These are phyloP conservation scores for Colletotrichum limetticola DNA, from an alignment of 2,329 filamentous ascomycete genomes.

Conservation along the genomic window DNA sequence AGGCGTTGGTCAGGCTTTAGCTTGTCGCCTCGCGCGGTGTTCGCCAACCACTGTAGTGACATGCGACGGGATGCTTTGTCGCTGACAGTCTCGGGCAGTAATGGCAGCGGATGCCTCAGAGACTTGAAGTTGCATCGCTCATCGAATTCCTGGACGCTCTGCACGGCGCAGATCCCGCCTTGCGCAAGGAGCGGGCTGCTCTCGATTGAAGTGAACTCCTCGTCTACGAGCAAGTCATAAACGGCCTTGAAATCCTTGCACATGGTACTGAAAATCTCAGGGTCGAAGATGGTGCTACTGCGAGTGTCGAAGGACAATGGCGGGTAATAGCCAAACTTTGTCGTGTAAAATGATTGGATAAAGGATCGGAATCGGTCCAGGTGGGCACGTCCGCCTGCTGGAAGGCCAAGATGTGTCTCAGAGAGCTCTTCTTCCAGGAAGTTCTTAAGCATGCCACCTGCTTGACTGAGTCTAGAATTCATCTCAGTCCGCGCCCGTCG, in stretches of 20 bases:
- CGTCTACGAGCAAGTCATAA: constrained; percentile 78
- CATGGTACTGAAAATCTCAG: constrained; percentile 69
- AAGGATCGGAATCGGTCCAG: constrained; percentile 79
- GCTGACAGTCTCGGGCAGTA: constrained; percentile 64
- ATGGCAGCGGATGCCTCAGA: constrained; percentile 73
- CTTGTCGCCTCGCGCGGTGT: constrained; percentile 47
- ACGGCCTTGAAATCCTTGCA: constrained; percentile 76
- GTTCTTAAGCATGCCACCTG: constrained; percentile 67
- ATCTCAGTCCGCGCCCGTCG: constrained; percentile 72
- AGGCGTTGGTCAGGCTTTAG: constrained; percentile 59
- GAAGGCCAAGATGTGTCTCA: constrained; percentile 72
- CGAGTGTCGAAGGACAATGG: constrained; percentile 58
- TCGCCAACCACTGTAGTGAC: constrained; percentile 50
- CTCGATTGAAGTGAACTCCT: constrained; percentile 59
- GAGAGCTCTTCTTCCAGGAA: constrained; percentile 80
- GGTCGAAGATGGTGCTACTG: constrained; percentile 61
- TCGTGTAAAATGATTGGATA: constrained; percentile 72
- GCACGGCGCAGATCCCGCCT: constrained; percentile 76
- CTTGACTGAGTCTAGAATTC: constrained; percentile 69
- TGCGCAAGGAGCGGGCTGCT: constrained; percentile 64
- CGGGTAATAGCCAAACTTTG: constrained; percentile 78
- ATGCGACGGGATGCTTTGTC: constrained; percentile 46
- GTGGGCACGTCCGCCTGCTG: constrained; percentile 70
- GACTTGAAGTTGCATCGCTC: constrained; percentile 66
- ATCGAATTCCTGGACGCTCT: constrained; percentile 76